Evolutionary conservation across 2,329 filamentous ascomycete genomes (phyloP), one percentile per base, ranked within the genome.

Genomic region (Ustulina deusta): DNA sequence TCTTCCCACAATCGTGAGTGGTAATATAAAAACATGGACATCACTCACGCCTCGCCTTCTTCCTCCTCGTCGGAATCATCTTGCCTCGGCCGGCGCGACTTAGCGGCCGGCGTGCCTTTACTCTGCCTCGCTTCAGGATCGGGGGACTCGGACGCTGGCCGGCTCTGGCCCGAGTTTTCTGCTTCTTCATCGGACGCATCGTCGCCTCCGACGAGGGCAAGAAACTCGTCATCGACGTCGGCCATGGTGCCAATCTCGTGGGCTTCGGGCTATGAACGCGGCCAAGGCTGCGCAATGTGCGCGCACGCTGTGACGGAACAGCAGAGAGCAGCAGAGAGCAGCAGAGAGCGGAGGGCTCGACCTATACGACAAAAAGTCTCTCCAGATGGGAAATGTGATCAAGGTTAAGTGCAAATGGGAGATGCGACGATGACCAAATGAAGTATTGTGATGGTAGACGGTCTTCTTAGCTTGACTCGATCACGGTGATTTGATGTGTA

Each of bases 151-250:
- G 88, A 86, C 42, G 81, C 84, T 72, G 85, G 83, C 75, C 88
- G 82, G 79, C 87, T 84, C 74, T 81, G 81, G 74, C 83, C 83
- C 80, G 83, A 82, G 76, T 81, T 79, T 78, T 80, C 83, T 63
- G 81, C 78, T 63, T 83, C 86, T 80, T 88, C 87, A 74, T 87
- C 87, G 66, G 88, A 87, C 61, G 83, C 86, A 68, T 85, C 85
- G 69, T 88, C 91, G 73, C 93, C 93, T 75, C 93, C 96, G 62
- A 94, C 96, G 72, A 98, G 90, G 77, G 93, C 94, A 72, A 98
- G 91, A 72, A 98, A 90, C 83, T 97, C 95, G 75, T 95, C 94
- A 78, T 98, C 95, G 73, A 97, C 87, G 78, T 95, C 93, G 64
- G 93, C 91, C 94, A 97, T 97, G 76, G 72, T 86, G 69, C 65